Conservation (phyloP, 2,329 filamentous ascomycete genomes). For the Penicillium thymicola region DNA sequence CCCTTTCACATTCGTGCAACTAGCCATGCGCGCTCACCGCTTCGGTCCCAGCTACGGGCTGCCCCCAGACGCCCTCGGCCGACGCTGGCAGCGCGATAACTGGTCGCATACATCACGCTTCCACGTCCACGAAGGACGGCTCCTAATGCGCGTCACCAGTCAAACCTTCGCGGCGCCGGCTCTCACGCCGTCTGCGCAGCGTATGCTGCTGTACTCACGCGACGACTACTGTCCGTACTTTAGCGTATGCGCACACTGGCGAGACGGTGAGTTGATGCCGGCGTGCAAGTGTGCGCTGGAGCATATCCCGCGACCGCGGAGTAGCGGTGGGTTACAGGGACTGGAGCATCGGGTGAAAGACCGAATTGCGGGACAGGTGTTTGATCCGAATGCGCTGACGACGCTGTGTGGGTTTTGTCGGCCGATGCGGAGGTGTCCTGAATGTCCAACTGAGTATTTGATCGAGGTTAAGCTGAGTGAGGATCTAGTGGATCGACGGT, state of each 20-base stretch:
- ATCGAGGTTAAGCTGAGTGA: conserved; percentile 59
- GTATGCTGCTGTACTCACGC: conserved; percentile 57
- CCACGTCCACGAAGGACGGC: conserved; percentile 51
- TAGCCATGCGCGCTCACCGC: conserved; percentile 51
- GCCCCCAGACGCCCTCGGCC: conserved; percentile 44
- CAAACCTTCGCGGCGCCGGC: conserved; percentile 52
- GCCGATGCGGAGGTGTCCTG: conserved; percentile 59
- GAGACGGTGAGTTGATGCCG: conserved; percentile 58
- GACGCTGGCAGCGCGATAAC: conserved; percentile 54
- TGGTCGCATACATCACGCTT: conserved; percentile 58
- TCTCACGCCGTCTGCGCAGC: conserved; percentile 51
- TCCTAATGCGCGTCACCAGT: conserved; percentile 58
- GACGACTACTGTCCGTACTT: conserved; percentile 63
- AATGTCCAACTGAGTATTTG: conserved; percentile 62
- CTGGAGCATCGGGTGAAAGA: conserved; percentile 45
- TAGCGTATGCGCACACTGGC: conserved; percentile 61
- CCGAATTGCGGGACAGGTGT: conserved; percentile 20
- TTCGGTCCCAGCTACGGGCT: conserved; percentile 51
- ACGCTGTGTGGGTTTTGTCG: conserved; percentile 54
- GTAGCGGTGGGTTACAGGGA: conserved; percentile 39
- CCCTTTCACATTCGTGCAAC: conserved; percentile 58
- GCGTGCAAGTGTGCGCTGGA: conserved; percentile 59
- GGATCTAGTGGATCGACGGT: conserved; percentile 47
- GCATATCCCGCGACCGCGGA: conserved; percentile 52
- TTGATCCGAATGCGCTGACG: conserved; percentile 44